Conservation (phyloP, 192 early-diverging fungal genomes). For the Entomortierella beljakovae region DNA sequence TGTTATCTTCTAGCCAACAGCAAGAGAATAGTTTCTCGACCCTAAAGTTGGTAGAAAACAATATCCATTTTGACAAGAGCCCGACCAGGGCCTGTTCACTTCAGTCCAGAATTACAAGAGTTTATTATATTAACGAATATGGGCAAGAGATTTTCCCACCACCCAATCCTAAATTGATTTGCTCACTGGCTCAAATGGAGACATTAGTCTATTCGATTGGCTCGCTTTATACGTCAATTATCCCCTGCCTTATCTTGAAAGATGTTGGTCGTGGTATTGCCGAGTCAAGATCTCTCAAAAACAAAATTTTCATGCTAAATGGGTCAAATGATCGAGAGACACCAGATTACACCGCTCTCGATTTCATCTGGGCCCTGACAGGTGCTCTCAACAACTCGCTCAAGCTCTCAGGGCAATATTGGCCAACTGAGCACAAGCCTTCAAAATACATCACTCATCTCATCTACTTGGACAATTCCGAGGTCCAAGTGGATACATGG, state of each 20-base stretch:
- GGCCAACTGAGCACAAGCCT: constrained; percentile 46
- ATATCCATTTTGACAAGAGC: constrained; percentile 51
- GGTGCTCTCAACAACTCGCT: constrained; percentile 71
- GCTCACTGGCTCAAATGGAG: constrained; percentile 60
- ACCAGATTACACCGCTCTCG: constrained; percentile 73
- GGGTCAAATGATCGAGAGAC: constrained; percentile 78
- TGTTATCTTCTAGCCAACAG: constrained; percentile 34
- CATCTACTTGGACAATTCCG: constrained; percentile 63
- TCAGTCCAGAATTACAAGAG: constrained; percentile 63
- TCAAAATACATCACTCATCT: constrained; percentile 62
- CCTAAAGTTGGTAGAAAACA: constrained; percentile 36
- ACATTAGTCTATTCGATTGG: constrained; percentile 79
- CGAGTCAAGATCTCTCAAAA: constrained; percentile 58
- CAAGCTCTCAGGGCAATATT: constrained; percentile 43
- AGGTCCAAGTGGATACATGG: constrained; percentile 59
- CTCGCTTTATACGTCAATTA: constrained; percentile 78
- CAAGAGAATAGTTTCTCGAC: constrained; percentile 49
- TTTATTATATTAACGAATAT: constrained; percentile 81
- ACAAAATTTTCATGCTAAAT: constrained; percentile 79
- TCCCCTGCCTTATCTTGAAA: constrained; percentile 77
- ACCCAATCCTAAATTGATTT: constrained; percentile 69
- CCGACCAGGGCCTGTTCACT: constrained; percentile 17
- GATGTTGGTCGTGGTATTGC: constrained; percentile 73
- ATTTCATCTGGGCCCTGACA: constrained; percentile 76
- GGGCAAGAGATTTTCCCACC: constrained; percentile 75